These are phyloP conservation scores for Fusarium brevicatenulatum DNA, from an alignment of 2,329 filamentous ascomycete species.

Conservation along the genomic window DNA sequence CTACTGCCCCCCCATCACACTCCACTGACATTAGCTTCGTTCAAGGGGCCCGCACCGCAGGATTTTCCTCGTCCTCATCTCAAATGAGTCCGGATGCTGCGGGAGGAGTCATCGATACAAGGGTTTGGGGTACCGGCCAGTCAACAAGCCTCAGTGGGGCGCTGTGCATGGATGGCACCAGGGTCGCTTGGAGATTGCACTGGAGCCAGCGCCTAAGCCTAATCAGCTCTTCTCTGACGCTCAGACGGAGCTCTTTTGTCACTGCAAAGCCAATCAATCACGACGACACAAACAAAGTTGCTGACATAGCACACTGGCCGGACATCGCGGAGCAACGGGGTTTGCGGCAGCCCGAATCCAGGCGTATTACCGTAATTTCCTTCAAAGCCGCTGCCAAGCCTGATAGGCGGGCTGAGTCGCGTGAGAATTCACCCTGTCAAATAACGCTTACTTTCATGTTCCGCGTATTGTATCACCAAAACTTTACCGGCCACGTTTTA, in stretches of 20 bases:
- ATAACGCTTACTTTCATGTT: constrained; percentile 20
- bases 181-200: constrained; percentile 42
- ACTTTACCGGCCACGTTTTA: constrained; percentile 13
- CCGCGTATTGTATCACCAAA: constrained; percentile 20
- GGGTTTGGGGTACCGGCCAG: constrained; percentile 35
- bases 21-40: constrained; percentile 29
- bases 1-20: constrained; percentile 18
- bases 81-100: constrained; percentile 42
- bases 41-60: constrained; percentile 26
- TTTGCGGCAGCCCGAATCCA: constrained; percentile 39
- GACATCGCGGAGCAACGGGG: constrained; percentile 42
- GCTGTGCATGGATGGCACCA: constrained; percentile 27
- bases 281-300: constrained; percentile 25
- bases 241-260: constrained; percentile 31
- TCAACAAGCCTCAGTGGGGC: constrained; percentile 38
- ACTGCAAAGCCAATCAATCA: constrained; percentile 29
- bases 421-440: constrained; percentile 34
- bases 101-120: constrained; percentile 44
- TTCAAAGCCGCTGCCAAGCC: constrained; percentile 37
- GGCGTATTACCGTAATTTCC: constrained; percentile 45
- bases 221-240: constrained; percentile 39
- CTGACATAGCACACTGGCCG: constrained; percentile 36
- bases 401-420: constrained; percentile 34
- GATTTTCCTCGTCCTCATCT: constrained; percentile 30
- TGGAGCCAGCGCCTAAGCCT: constrained; percentile 37